Base-by-base conservation (phyloP, 2,329 filamentous ascomycete genomes). In the Fusarium sp. region DNA sequence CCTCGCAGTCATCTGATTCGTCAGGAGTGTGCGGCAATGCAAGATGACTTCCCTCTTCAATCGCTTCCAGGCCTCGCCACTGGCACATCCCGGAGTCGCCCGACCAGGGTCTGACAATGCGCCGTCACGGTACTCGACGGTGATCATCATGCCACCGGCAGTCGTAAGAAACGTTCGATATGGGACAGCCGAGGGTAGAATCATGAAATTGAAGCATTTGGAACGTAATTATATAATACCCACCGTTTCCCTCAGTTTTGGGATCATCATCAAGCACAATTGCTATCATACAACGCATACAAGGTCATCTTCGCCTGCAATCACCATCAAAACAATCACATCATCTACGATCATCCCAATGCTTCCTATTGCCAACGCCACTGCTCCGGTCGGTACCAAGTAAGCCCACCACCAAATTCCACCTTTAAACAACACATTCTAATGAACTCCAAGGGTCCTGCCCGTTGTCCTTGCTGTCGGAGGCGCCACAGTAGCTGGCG, bases 61-160 rank as follows among this genome's bases (percentile, higher is more conserved):
- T 47, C 7, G 56, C 22, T 56, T 52, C 25, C 17, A 50, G 40
- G 45, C 66, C 58, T 71, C 72, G 63, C 54, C 54, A 38, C 63
- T 15, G 35, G 58, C n/a, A 38, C 12, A 4, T 59, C 59, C 73
- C 74, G 73, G 68, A 65, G 56, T 64, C 60, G 63, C 60, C 73
- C 73, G 74, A 74, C 58, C 63, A 40, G 71, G 71, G 61, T 71
- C 35, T 45, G 47, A 60, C 47, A 25, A 25, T 45, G 40, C 56
- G 33, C 54, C 58, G 45, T 74, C 70, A 68, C 67, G 50, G 65
- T 58, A 47, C 17, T 30, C 17, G 33, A 69, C 56, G 70, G 58
- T 72, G 59, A 77, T 74, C 47, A 71, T 77, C 75, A 75, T 69
- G 68, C 75, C 75, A 77, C 71, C 40, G 40, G 69, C 63, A 65